Conservation (phyloP, 805 yeast genomes). For the Metschnikowia reukaufii region DNA sequence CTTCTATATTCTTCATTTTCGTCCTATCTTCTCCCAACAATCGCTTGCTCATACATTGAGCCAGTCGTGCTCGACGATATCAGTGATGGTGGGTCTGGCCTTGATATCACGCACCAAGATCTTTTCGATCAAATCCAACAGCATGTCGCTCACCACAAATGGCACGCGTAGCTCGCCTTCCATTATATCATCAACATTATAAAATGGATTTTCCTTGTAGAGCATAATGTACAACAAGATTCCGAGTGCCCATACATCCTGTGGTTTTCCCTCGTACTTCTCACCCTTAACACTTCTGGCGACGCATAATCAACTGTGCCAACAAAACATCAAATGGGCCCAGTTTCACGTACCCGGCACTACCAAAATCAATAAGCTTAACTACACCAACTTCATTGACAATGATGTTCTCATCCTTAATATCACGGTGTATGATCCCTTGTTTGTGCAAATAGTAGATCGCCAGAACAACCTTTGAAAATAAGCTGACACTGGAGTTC, state of each 20-base stretch:
- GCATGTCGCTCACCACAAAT: constrained; percentile 56
- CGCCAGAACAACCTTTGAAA: constrained; percentile 74
- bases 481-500: constrained; percentile 78
- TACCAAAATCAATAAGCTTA: constrained; percentile 91
- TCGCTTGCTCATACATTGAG: constrained; percentile 18
- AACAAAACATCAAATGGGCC: constrained; percentile 96
- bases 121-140: constrained; percentile 58
- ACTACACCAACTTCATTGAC: constrained; percentile 79
- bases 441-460: constrained; percentile 76
- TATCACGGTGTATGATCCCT: constrained; percentile 91
- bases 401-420: constrained; percentile 91
- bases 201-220: constrained; percentile 93
- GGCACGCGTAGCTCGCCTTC: constrained; percentile 84
- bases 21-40: no score
- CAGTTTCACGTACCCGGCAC: constrained; percentile 84
- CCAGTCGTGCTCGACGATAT: constrained; percentile 75
- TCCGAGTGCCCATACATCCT: constrained; percentile 97
- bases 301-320: constrained; percentile 98
- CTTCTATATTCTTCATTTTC: no score
- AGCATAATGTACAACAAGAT: constrained; percentile 84
- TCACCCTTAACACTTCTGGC: constrained; percentile 91
- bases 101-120: constrained; percentile 69
- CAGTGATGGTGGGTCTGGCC: constrained; percentile 71
- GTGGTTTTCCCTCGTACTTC: constrained; percentile 89
- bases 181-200: constrained; percentile 92